Base-by-base conservation (phyloP, 331 rosid species). In the Quercus lobata region DNA sequence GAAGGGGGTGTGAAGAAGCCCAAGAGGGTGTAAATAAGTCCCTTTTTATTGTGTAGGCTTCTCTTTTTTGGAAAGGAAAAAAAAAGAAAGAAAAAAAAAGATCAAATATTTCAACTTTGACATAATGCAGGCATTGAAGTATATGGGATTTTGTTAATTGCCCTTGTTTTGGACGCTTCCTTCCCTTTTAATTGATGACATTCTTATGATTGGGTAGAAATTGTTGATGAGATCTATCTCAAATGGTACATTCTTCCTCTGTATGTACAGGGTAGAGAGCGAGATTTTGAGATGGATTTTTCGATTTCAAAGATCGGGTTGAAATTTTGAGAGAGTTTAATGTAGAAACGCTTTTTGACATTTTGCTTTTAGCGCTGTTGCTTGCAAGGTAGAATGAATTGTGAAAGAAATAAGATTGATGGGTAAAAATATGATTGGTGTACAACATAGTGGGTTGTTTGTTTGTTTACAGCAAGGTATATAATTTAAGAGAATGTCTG, bases 1-100 rank as follows among this genome's bases (percentile, higher is more conserved):
- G 89, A 75, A 65, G 90, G 84, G 78, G 79, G 71, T 80, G 62
- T 85, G 21, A 93, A 91, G 90, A 91, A 89, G 77, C 68, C 87
- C n/a, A 91, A 90, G 88, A 83, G 65, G 81, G 75, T 77, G 52
- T 88, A 44, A 82, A 74, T 35, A 27, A 58, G 60, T 61, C 15
- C 52, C 62, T 29, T 58, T 69, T 77, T 65, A 27, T 60, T 25
- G 24, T 57, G 22, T 75, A 74, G 14, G 35, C 71, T 78, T 70
- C 71, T 74, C 22, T 22, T 9, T 32, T 41, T 71, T 71, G 1
- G 6, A 2, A 46, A 37, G 9, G 4, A n/a, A n/a, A n/a, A n/a
- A n/a, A n/a, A n/a, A n/a, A n/a, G n/a, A n/a, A n/a, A n/a, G n/a
- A 66, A 18, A 30, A 17, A 29, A 41, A 34, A 32, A 5, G 30